phyloP scores from a whole-genome alignment of 2,329 filamentous ascomycete genomes.

The Colletotrichum sidae region DNA sequence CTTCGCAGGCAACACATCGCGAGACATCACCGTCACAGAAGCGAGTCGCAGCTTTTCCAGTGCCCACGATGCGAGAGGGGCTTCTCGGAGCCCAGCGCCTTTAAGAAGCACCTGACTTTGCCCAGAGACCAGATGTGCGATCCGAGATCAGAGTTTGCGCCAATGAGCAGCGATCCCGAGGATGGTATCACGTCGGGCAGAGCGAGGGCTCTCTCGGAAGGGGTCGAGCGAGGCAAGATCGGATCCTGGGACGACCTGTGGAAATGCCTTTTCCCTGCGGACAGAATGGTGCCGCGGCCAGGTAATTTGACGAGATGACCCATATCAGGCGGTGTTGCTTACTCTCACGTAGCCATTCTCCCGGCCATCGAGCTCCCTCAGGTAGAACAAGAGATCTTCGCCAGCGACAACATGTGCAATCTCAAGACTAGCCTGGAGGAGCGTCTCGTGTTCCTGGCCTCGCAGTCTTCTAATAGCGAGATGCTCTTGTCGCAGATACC shows the following conservation, averaged over 20 bases:
- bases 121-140: slow-evolving; percentile 57
- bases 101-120: slow-evolving; percentile 52
- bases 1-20: slow-evolving; percentile 52
- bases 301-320: slow-evolving; percentile 4
- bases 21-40: slow-evolving; percentile 54
- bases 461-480: slow-evolving; percentile 24
- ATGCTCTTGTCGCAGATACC: slow-evolving; percentile 28
- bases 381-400: slow-evolving; percentile 32
- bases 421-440: slow-evolving; percentile 32
- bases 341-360: slow-evolving; percentile 1
- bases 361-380: slow-evolving; percentile 31
- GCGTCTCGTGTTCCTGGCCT: slow-evolving; percentile 24
- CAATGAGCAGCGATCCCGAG: slow-evolving; percentile 1
- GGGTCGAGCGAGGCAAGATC: neutral
- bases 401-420: slow-evolving; percentile 29
- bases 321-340: neutral
- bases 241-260: slow-evolving; percentile 30
- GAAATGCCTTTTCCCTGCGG: slow-evolving; percentile 21
- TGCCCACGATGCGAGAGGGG: slow-evolving; percentile 54
- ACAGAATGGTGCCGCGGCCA: slow-evolving; percentile 21
- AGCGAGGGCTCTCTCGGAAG: slow-evolving; percentile 8
- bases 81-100: slow-evolving; percentile 50
- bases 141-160: neutral
- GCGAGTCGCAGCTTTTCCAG: slow-evolving; percentile 49
- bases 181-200: slow-evolving; percentile 18